Conservation (phyloP, 1,284 basidiomycete genomes). For the Rhodotorula sp. region DNA sequence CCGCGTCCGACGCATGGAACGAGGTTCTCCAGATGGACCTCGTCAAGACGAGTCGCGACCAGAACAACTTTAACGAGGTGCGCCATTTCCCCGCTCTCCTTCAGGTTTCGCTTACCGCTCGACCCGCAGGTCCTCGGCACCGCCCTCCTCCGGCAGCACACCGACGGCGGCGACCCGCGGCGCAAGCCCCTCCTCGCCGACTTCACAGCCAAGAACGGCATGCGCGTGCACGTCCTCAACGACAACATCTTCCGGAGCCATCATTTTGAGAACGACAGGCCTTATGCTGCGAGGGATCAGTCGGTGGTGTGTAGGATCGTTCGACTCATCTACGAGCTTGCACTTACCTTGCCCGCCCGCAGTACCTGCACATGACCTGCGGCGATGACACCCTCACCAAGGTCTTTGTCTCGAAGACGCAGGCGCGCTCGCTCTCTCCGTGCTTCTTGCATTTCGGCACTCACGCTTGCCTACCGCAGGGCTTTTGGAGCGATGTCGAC, state of each 20-base stretch:
- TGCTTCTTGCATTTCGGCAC: rapidly evolving
- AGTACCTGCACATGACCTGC: constrained; percentile 34
- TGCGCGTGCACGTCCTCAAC: constrained; percentile 31
- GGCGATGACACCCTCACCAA: constrained; percentile 25
- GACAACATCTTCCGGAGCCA: constrained; percentile 14
- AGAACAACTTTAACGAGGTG: constrained; percentile 38
- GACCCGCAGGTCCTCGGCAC: constrained; percentile 24
- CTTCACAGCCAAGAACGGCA: constrained; percentile 21
- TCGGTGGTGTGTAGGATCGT: not conserved
- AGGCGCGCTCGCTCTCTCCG: not conserved
- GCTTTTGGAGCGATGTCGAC: constrained; percentile 43
- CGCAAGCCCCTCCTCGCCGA: constrained; percentile 15
- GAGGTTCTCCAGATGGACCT: constrained; percentile 30
- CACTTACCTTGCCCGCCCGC: not conserved
- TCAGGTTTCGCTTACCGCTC: not conserved
- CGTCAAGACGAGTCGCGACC: constrained; percentile 18
- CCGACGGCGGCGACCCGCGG: not conserved
- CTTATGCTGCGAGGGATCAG: constrained; percentile 3
- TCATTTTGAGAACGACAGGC: constrained; percentile 29
- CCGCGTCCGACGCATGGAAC: constrained; percentile 25
- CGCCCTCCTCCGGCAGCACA: constrained; percentile 4
- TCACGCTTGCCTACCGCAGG: not conserved
- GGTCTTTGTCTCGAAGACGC: constrained; percentile 15
- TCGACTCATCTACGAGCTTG: rapidly evolving
- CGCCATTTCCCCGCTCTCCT: not conserved